phyloP scores from a whole-genome alignment of 2,329 filamentous ascomycete species.

The Botrytis byssoidea region DNA sequence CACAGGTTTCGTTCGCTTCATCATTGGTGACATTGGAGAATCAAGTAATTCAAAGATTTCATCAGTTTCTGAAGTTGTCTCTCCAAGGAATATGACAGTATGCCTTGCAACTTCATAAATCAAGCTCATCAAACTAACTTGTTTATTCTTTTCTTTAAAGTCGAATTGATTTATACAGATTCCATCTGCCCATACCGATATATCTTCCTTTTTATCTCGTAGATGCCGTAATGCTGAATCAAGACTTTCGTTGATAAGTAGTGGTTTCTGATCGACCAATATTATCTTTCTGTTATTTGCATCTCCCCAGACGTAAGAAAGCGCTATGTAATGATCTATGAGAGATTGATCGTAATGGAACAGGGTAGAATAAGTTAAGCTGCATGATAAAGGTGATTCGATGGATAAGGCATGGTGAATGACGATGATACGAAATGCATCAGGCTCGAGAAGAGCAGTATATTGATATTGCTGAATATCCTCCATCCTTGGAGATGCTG shows the following conservation, averaged over 20 bases:
- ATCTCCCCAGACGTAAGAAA: neutral
- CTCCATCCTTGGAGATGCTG: neutral
- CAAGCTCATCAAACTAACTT: neutral
- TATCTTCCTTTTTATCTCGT: neutral
- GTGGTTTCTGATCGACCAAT: neutral
- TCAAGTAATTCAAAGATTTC: neutral
- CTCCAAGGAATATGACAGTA: neutral
- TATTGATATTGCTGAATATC: neutral
- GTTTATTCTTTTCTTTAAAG: neutral
- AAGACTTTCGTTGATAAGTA: neutral
- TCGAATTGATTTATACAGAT: neutral
- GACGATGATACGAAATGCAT: neutral
- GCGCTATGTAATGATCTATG: neutral
- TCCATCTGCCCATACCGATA: neutral
- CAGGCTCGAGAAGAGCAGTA: neutral
- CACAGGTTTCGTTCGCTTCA: rapidly evolving
- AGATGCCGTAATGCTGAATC: neutral
- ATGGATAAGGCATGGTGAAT: neutral
- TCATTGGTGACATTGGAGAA: neutral
- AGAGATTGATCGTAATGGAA: neutral
- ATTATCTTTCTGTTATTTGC: neutral
- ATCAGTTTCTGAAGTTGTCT: neutral
- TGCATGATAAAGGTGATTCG: neutral
- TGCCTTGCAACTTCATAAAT: neutral
- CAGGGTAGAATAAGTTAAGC: neutral